Percentiles rank a stretch among this genome's conserved stretches.
Conservation (phyloP, 345 rosid species). For the Citrus mangshanensis region DNA sequence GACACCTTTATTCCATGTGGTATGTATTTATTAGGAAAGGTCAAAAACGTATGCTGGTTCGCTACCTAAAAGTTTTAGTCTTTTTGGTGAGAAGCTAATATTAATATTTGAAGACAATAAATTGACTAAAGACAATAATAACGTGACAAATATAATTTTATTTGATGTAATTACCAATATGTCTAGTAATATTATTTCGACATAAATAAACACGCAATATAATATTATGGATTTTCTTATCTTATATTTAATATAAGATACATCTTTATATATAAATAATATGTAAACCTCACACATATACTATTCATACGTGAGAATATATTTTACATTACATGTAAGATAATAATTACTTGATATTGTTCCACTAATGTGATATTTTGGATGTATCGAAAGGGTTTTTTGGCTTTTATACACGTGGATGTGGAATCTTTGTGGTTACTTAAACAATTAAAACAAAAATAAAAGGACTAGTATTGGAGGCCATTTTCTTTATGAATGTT, state of each 20-base stretch:
- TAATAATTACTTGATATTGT: rapidly evolving
- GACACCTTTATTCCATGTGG: not conserved
- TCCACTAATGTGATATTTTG: not conserved
- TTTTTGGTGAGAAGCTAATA: not conserved
- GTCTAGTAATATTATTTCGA: too few species aligned
- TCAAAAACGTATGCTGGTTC: not conserved
- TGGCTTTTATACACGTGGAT: not conserved
- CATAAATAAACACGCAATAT: too few species aligned
- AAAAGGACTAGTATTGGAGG: not conserved
- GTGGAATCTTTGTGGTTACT: not conserved
- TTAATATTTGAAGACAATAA: not conserved
- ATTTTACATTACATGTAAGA: too few species aligned
- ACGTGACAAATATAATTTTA: not conserved
- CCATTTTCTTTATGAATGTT: not conserved
- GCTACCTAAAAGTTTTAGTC: not conserved
- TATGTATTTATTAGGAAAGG: not conserved
- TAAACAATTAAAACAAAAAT: not conserved
- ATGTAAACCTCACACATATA: rapidly evolving
- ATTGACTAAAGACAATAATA: not conserved
- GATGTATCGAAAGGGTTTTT: too few species aligned
- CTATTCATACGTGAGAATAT: rapidly evolving
- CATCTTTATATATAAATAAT: rapidly evolving
- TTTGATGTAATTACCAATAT: not conserved
- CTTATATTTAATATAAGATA: too few species aligned
- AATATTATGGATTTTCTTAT: rapidly evolving